Evolutionary conservation across 2,329 filamentous ascomycete species (phyloP), one percentile per base, ranked within the genome.

Genomic region (Epichloe typhina): DNA sequence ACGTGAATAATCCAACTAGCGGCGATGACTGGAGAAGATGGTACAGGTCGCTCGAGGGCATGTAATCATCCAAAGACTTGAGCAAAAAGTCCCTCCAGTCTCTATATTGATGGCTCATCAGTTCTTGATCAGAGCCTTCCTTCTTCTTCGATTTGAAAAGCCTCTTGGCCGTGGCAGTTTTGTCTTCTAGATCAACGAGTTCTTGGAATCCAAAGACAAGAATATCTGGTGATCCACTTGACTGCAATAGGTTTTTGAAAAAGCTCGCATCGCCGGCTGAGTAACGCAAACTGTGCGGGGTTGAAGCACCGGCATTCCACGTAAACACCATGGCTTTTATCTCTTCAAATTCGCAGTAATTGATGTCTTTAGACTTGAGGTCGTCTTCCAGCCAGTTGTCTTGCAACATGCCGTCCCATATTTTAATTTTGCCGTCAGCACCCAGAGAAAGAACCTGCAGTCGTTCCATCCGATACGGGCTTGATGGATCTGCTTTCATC

Each of bases 191-290:
- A 62, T 98, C 93, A 4, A 98, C 93, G n/a, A 98, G 76, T 67
- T 98, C 93, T 66, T 98, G 93, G 66, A 98, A 98, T 1, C 90
- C 91, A 72, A 98, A 98, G 1, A 97, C 80, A 2, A 97, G 70
- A 47, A 98, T 89, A 58, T 97, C 93, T 0, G 93, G 88, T 7
- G 85, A 82, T 39, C 84, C 78, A 54, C 85, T 83, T n/a, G 78
- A 79, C 56, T 83, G 79, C 26, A 98, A 73, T 15, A 95, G 76
- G 52, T 91, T 81, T 56, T 82, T 81, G 61, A 97, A 86, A 65
- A 97, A 97, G 42, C 76, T 74, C 11, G 79, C 78, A 60, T 95
- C 88, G 49, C 78, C 79, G 60, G 95, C 88, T 1, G 80, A 80
- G 55, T 86, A 80, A 50, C 86, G 79, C 36, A 97, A 72, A 60